Base-by-base conservation (phyloP, 116 monocot species). In the Zostera marina region DNA sequence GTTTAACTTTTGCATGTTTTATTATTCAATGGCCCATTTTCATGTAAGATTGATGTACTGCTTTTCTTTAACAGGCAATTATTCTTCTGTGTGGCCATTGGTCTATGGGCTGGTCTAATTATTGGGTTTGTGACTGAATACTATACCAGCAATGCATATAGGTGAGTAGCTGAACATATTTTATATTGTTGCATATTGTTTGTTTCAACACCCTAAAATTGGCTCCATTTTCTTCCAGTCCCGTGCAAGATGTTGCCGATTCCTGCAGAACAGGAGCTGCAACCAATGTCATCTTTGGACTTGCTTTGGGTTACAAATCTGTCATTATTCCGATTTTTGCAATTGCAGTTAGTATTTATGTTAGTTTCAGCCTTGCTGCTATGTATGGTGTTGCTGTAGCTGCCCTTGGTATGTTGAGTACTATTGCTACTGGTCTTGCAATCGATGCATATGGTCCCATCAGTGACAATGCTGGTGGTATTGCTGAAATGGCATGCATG, bases 401-500 rank as follows among this genome's bases (percentile, higher is more conserved):
- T 26, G 65, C 65, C 43, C 65, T 65, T 65, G 65, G 65, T 15
- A 65, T 65, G 65, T 9, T 65, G 54, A 65, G 65, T 25, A 65
- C 65, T 11, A 65, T 65, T 56, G 65, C 65, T 25, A 65, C 65
- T 26, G 65, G 65, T 44, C 43, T 65, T 7, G 65, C 65, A 19
- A 65, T 65, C 56, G 65, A 65, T 65, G 65, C 65, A 54, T 65
- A 65, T 65, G 65, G 65, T 3, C 65, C 65, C 15, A 65, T 65
- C 65, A 65, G 65, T 56, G 65, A 65, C 25, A 65, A 65, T 38
- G 65, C 65, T 65, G 94, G 94, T 53, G 94, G 94, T 21, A 94
- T 94, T 73, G 94, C 94, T 11, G 94, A 94, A 62, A 94, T 94
- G 94, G 88, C 94, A 51, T 84, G 94, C 19, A 94, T 88, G 94